Percentiles rank a stretch among this genome's conserved stretches.
Evolutionary conservation across 495 filamentous ascomycete genomes (phyloP).

Genomic region (Lepidopterella palustris): DNA sequence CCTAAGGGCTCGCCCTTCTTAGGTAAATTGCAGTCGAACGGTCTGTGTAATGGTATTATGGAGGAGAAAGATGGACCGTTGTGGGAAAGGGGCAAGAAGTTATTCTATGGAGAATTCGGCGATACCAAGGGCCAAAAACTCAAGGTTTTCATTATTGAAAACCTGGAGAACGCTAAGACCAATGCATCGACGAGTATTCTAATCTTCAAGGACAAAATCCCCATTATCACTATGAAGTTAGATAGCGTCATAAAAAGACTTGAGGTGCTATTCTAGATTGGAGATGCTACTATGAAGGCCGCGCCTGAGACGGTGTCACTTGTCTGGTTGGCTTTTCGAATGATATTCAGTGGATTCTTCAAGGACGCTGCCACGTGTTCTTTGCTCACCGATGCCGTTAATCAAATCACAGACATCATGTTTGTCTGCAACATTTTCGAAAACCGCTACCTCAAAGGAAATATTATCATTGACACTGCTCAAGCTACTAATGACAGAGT

Average conservation of each 20-base stretch:
- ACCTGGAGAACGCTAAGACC: neutral
- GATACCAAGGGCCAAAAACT: neutral
- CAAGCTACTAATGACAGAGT: neutral
- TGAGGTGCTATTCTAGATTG: neutral
- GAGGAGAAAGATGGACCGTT: too few species aligned
- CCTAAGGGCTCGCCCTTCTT: too few species aligned
- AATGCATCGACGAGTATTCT: conserved; percentile 2
- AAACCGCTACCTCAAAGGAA: neutral
- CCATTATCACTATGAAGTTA: conserved; percentile 1
- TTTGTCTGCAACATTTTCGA: neutral
- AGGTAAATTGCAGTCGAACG: too few species aligned
- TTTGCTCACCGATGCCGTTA: neutral
- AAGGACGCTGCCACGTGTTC: neutral
- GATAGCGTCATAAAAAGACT: neutral
- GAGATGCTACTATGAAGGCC: neutral
- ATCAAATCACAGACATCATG: neutral
- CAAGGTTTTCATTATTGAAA: neutral
- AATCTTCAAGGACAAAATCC: conserved; percentile 1
- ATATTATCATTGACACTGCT: neutral
- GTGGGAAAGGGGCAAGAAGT: neutral
- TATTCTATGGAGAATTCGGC: conserved; percentile 1
- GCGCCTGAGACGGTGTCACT: neutral
- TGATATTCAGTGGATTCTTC: neutral
- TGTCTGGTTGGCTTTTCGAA: neutral
- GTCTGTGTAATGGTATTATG: too few species aligned